Conservation (phyloP, 768 basidiomycete genomes). For the Boletellus emodensis region DNA sequence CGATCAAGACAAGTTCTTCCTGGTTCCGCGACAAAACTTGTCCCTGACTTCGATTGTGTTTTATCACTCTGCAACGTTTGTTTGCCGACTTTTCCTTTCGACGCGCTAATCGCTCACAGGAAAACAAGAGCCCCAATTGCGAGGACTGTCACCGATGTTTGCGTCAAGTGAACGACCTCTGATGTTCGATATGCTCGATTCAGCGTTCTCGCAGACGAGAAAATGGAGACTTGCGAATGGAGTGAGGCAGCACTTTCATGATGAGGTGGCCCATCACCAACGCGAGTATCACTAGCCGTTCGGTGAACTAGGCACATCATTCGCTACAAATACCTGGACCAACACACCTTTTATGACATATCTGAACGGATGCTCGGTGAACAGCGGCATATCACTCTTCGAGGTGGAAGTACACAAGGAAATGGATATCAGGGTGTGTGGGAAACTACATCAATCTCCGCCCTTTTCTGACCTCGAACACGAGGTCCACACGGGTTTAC, state of each 20-base stretch:
- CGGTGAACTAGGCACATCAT: constrained; percentile 8
- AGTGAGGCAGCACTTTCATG: constrained; percentile 44
- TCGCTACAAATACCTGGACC: not conserved
- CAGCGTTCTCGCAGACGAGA: not conserved
- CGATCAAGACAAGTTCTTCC: constrained; percentile 71
- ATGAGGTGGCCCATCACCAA: constrained; percentile 48
- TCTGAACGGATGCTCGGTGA: constrained; percentile 32
- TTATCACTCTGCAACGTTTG: constrained; percentile 46
- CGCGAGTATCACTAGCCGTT: constrained; percentile 41
- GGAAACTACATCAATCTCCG: constrained; percentile 16
- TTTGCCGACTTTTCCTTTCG: not conserved
- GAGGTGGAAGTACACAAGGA: constrained; percentile 11
- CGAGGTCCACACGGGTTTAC: constrained; percentile 22
- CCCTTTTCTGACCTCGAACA: constrained; percentile 25
- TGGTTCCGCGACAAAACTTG: constrained; percentile 63
- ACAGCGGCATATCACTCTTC: constrained; percentile 26
- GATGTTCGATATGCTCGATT: constrained; percentile 13
- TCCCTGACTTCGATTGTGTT: constrained; percentile 59
- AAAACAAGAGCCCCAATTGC: constrained; percentile 62
- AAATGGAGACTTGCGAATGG: constrained; percentile 28
- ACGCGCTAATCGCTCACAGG: constrained; percentile 44
- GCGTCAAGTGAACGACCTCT: constrained; percentile 66
- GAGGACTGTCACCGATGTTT: constrained; percentile 68
- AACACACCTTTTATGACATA: constrained; percentile 30
- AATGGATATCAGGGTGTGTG: constrained; percentile 24